Percentiles rank a stretch among this genome's conserved stretches.
phyloP scores from a whole-genome alignment of 139 green algal genomes.

The Chlamydomonas asymmetrica region DNA sequence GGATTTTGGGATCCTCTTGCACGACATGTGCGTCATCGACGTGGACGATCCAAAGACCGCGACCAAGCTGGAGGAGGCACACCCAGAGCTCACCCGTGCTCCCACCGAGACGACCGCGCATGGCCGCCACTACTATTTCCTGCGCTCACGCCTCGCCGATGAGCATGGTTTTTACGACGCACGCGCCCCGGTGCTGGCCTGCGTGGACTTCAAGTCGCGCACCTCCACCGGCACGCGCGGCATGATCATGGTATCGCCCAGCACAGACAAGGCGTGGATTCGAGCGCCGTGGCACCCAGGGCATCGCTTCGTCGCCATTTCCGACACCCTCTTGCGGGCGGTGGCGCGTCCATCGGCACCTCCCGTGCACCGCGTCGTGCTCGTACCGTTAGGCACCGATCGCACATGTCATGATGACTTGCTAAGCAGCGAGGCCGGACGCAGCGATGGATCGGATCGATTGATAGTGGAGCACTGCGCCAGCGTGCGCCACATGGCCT shows the following conservation, averaged over 20 bases:
- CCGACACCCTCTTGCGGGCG: too few relatives aligned
- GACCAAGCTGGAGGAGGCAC: not conserved
- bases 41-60: constrained; percentile 5
- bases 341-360: too few relatives aligned
- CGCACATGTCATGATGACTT: too few relatives aligned
- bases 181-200: not conserved
- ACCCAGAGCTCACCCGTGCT: not conserved
- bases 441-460: too few relatives aligned
- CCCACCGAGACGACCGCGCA: not conserved
- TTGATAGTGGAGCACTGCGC: too few relatives aligned
- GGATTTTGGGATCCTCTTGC: constrained; percentile 10
- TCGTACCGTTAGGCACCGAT: too few relatives aligned
- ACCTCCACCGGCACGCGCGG: constrained; percentile 9
- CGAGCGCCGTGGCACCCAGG: not conserved
- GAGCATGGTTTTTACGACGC: constrained; percentile 11
- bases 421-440: too few relatives aligned
- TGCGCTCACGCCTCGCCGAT: not conserved
- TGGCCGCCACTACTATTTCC: constrained; percentile 30
- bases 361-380: too few relatives aligned
- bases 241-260: constrained; percentile 12
- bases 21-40: constrained; percentile 22
- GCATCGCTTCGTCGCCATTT: too few relatives aligned
- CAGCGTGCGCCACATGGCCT: too few relatives aligned
- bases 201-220: constrained; percentile 30
- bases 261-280: constrained; percentile 16